Evolutionary conservation across 495 filamentous ascomycete genomes (phyloP).

Genomic region (Penicillium subrubescens): DNA sequence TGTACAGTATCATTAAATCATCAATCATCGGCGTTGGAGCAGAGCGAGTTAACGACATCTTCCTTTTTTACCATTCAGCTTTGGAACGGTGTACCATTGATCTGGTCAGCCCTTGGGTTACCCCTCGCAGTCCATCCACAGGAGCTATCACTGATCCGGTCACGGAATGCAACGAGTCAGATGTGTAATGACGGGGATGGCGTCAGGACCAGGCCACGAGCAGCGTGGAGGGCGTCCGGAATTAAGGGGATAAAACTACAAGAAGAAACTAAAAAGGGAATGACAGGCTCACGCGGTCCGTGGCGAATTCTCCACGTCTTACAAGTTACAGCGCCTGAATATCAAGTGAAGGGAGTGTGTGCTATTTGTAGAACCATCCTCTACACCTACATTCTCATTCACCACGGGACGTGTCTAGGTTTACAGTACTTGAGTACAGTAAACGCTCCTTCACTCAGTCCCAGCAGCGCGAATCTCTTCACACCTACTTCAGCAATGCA

Average conservation of each 20-base stretch:
- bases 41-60: not conserved
- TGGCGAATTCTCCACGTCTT: slow-evolving; percentile 6
- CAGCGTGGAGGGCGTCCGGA: slow-evolving; percentile 1
- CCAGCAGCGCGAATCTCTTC: not conserved
- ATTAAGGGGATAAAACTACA: not conserved
- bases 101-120: too few species aligned
- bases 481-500: not conserved
- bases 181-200: slow-evolving; percentile 7
- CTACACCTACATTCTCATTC: not conserved
- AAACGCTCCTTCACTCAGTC: not conserved
- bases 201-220: slow-evolving; percentile 7
- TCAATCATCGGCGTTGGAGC: not conserved
- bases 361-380: not conserved
- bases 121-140: not conserved
- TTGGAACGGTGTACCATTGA: too few species aligned
- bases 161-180: slow-evolving; percentile 1
- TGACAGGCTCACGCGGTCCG: slow-evolving; percentile 4
- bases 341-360: not conserved
- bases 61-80: not conserved
- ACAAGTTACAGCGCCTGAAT: not conserved
- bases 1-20: slow-evolving; percentile 12
- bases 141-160: not conserved
- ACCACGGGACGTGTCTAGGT: not conserved
- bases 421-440: not conserved
- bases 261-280: not conserved